Evolutionary conservation across 345 rosid genomes (phyloP).

Genomic region (Eucalyptus globulus): DNA sequence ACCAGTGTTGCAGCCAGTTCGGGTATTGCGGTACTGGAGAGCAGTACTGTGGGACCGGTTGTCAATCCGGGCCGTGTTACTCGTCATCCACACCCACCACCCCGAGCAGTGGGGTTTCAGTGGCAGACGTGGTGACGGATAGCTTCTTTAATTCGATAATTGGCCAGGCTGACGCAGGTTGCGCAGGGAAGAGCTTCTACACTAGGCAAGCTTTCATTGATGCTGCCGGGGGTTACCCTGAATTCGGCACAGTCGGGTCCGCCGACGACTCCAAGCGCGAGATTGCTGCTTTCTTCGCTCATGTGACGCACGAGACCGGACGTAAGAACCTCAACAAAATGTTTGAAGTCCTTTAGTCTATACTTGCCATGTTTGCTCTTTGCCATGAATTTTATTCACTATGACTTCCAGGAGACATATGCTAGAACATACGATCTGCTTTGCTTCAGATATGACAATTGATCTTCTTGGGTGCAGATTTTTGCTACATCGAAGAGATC

Average conservation of each 20-base stretch:
- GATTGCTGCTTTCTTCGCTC: slow-evolving; percentile 76
- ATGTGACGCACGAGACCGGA: slow-evolving; percentile 76
- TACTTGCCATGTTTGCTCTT: background rate
- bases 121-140: slow-evolving; percentile 28
- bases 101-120: slow-evolving; percentile 10
- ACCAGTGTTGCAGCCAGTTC: slow-evolving; percentile 21
- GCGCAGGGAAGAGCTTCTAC: slow-evolving; percentile 53
- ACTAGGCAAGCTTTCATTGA: slow-evolving; percentile 39
- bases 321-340: slow-evolving; percentile 20
- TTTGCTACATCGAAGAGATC: slow-evolving; percentile 16
- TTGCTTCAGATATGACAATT: background rate
- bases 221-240: slow-evolving; percentile 29
- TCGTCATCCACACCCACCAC: slow-evolving; percentile 17
- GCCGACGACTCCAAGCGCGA: slow-evolving; percentile 47
- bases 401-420: no score
- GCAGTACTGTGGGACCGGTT: slow-evolving; percentile 31
- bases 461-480: background rate
- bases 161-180: slow-evolving; percentile 27
- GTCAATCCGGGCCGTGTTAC: slow-evolving; percentile 43
- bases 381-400: no score
- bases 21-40: slow-evolving; percentile 28
- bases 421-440: background rate
- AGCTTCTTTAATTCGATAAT: slow-evolving; percentile 48
- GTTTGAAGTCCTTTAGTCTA: background rate
- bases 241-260: slow-evolving; percentile 49